A percentile compares a stretch with the other conserved stretches of the same genome.
Evolutionary conservation across 2,329 filamentous ascomycete genomes (phyloP).

Genomic region (Thermomyces lanuginosus): DNA sequence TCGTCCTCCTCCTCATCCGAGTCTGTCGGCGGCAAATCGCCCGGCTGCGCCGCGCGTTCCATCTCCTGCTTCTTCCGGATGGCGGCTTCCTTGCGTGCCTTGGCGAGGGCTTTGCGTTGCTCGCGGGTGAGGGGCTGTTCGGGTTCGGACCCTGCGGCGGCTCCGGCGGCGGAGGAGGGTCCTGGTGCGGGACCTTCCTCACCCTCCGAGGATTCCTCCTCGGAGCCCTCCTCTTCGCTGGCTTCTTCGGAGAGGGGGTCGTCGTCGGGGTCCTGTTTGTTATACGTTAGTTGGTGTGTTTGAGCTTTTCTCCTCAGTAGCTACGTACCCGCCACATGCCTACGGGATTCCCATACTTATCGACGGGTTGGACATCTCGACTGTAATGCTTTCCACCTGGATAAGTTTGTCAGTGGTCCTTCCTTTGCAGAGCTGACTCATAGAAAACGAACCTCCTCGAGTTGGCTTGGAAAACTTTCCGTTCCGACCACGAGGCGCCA

Average conservation of each 20-base stretch:
- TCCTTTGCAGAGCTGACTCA: not conserved
- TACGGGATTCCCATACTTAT: constrained; percentile 74
- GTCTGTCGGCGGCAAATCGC: constrained; percentile 66
- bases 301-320: constrained; percentile 6
- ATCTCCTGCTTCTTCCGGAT: constrained; percentile 58
- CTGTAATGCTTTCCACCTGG: constrained; percentile 91
- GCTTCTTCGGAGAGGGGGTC: constrained; percentile 27
- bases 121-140: constrained; percentile 59
- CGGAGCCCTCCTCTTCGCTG: constrained; percentile 33
- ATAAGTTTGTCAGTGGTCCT: not conserved
- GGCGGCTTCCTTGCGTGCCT: constrained; percentile 80
- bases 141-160: constrained; percentile 29
- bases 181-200: too few species aligned
- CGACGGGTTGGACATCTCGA: constrained; percentile 71
- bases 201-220: constrained; percentile 34
- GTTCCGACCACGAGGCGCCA: constrained; percentile 8
- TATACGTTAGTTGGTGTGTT: constrained; percentile 5
- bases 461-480: constrained; percentile 9
- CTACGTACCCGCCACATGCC: constrained; percentile 64
- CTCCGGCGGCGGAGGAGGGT: constrained; percentile 33
- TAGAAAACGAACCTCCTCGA: constrained; percentile 6
- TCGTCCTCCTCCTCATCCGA: constrained; percentile 30
- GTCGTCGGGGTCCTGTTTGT: constrained; percentile 20
- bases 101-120: constrained; percentile 71
- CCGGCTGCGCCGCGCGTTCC: constrained; percentile 59